Percentiles rank a stretch among this genome's conserved stretches.
These are phyloP conservation scores for Neoboletus brunneissimus DNA, from an alignment of 768 basidiomycete species.

Conservation along the genomic window DNA sequence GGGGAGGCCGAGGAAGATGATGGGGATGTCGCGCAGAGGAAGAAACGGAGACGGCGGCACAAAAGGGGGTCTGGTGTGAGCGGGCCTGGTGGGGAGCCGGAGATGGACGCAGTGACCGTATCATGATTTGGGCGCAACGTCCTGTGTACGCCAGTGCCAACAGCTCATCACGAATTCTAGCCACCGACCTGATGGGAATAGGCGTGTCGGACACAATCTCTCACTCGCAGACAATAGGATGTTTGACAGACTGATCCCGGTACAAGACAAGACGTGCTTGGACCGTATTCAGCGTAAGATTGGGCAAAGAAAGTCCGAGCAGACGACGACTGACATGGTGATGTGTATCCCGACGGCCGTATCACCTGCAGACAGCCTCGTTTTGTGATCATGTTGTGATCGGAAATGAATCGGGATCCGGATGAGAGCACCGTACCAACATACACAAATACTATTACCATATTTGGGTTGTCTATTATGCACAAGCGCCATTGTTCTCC, in stretches of 20 bases:
- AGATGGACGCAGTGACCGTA: not conserved
- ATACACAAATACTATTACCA: constrained; percentile 6
- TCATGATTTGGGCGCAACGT: not conserved
- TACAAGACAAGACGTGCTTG: not conserved
- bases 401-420: constrained; percentile 1
- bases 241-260: not conserved
- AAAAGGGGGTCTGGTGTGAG: constrained; percentile 30
- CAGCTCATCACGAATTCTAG: not conserved
- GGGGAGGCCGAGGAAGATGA: constrained; percentile 6
- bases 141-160: not conserved
- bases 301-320: not conserved
- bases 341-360: not conserved
- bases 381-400: not conserved
- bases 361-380: not conserved
- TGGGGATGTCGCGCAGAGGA: constrained; percentile 22
- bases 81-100: not conserved
- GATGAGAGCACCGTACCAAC: not conserved
- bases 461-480: constrained; percentile 17
- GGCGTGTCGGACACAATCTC: too few relatives aligned
- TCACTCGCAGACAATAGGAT: too few relatives aligned
- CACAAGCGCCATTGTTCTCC: constrained; percentile 19
- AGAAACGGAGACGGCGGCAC: constrained; percentile 43
- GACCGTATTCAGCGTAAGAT: too few relatives aligned
- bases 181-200: not conserved
- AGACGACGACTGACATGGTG: too few relatives aligned